Percentiles rank a stretch among this genome's conserved stretches.
Evolutionary conservation across 1,284 basidiomycete species (phyloP).

Genomic region (Sporisorium graminicola): DNA sequence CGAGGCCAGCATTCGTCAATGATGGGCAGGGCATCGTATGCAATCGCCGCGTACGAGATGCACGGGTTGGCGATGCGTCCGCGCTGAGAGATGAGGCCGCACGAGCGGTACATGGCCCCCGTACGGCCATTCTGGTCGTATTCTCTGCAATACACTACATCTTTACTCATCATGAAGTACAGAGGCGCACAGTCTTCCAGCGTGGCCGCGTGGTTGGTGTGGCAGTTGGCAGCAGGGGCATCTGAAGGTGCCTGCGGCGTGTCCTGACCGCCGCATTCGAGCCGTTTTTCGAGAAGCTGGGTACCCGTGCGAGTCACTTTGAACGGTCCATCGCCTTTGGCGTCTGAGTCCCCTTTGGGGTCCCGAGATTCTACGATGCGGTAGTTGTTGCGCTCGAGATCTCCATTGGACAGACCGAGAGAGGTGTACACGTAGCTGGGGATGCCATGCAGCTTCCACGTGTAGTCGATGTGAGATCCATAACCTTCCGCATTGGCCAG

Average conservation of each 20-base stretch:
- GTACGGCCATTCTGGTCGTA: background rate
- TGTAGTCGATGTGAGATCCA: background rate
- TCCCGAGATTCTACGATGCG: background rate
- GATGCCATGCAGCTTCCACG: conserved; percentile 8
- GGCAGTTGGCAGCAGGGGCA: background rate
- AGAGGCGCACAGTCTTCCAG: background rate
- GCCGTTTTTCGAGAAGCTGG: background rate
- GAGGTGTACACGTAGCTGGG: conserved; percentile 1
- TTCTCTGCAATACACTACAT: background rate
- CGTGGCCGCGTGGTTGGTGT: conserved; percentile 2
- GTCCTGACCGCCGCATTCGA: background rate
- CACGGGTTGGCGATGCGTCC: background rate
- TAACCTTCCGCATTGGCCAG: conserved; percentile 2
- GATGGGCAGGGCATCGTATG: background rate
- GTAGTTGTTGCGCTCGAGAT: conserved; percentile 4
- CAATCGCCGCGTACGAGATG: background rate
- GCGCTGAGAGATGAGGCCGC: background rate
- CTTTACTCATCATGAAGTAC: background rate
- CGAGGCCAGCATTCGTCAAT: background rate
- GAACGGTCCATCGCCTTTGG: background rate
- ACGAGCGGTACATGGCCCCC: background rate
- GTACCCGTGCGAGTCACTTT: background rate
- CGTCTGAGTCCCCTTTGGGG: background rate
- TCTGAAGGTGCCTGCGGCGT: background rate
- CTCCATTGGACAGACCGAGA: background rate